Evolutionary conservation across 2,329 filamentous ascomycete genomes (phyloP).

Genomic region (Arthrobotrys sinensis): DNA sequence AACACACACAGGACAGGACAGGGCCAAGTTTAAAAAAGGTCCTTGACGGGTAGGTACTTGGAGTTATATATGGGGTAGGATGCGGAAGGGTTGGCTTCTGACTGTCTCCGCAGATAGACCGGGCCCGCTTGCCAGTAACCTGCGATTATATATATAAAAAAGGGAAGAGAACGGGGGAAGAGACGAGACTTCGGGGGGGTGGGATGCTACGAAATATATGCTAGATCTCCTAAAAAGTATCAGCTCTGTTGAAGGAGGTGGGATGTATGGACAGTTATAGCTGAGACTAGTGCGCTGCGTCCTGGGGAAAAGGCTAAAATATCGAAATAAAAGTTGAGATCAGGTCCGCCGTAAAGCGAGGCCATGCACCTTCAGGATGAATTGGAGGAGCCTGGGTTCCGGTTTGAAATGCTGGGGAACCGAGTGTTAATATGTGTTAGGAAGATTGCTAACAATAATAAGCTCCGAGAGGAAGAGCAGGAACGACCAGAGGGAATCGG

Average conservation of each 20-base stretch:
- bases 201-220: conserved; percentile 59
- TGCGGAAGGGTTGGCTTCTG: conserved; percentile 21
- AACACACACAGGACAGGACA: conserved; percentile 11
- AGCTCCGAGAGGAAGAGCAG: conserved; percentile 59
- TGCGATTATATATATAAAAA: conserved; percentile 35
- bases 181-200: conserved; percentile 37
- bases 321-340: conserved; percentile 59
- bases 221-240: conserved; percentile 50
- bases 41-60: conserved; percentile 23
- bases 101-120: conserved; percentile 26
- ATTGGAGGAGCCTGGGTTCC: conserved; percentile 57
- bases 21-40: conserved; percentile 34
- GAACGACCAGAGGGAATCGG: conserved; percentile 52
- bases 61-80: conserved; percentile 25
- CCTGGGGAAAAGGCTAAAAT: conserved; percentile 60
- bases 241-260: conserved; percentile 48
- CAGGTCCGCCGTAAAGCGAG: conserved; percentile 50
- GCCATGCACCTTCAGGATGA: conserved; percentile 58
- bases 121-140: conserved; percentile 42
- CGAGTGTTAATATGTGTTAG: conserved; percentile 60
- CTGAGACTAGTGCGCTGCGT: conserved; percentile 36
- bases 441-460: conserved; percentile 45
- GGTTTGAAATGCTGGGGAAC: conserved; percentile 60
- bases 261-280: conserved; percentile 58
- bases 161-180: conserved; percentile 19